phyloP scores from a whole-genome alignment of 2,329 filamentous ascomycete species.

The Periconia sp. region DNA sequence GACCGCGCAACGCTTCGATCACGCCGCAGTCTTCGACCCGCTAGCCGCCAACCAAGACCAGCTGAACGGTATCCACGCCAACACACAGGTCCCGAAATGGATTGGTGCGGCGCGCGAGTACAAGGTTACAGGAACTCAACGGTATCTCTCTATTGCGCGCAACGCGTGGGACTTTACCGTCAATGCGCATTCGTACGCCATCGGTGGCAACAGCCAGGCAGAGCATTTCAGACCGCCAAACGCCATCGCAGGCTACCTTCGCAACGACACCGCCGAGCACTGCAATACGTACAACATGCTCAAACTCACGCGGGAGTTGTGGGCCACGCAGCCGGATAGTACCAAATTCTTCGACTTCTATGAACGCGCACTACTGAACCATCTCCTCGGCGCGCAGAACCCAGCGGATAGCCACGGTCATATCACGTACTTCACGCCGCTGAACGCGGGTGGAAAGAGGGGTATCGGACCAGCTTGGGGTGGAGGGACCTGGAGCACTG shows the following conservation, averaged over 20 bases:
- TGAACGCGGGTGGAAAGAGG: conserved; percentile 51
- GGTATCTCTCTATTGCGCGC: conserved; percentile 52
- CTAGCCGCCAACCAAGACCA: conserved; percentile 50
- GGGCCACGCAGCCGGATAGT: conserved; percentile 45
- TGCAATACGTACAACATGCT: conserved; percentile 63
- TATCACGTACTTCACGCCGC: conserved; percentile 56
- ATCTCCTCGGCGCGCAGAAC: conserved; percentile 54
- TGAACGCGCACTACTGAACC: conserved; percentile 54
- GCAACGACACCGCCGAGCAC: conserved; percentile 52
- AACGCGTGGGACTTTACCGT: conserved; percentile 55
- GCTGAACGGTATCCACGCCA: conserved; percentile 54
- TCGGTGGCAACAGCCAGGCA: conserved; percentile 57
- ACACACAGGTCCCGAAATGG: conserved; percentile 59
- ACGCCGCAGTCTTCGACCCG: conserved; percentile 51
- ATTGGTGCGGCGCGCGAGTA: conserved; percentile 55
- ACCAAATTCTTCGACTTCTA: conserved; percentile 57
- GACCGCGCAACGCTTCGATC: conserved; percentile 54
- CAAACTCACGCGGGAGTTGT: conserved; percentile 57
- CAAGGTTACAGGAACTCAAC: conserved; percentile 49
- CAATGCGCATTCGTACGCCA: conserved; percentile 53
- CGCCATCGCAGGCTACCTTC: conserved; percentile 50
- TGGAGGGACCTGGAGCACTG: conserved; percentile 57
- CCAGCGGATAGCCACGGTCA: conserved; percentile 50
- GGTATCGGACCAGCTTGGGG: conserved; percentile 56
- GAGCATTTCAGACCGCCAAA: conserved; percentile 55